phyloP scores from a whole-genome alignment of 83 land plant genomes.

The Picea abies region DNA sequence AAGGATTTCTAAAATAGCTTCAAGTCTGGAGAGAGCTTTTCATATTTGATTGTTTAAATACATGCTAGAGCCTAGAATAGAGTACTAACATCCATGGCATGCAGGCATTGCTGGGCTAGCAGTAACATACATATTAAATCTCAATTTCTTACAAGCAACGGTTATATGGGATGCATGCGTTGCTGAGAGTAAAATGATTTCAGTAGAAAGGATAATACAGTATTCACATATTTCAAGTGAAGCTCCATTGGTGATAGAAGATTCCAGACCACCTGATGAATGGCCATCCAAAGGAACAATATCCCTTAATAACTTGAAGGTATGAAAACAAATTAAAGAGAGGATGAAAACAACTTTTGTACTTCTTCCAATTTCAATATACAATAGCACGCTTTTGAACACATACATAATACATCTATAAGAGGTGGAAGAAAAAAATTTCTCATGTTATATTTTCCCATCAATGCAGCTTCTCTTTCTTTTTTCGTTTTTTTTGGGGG shows the following conservation, averaged over 20 bases:
- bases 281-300: slow-evolving; percentile 87
- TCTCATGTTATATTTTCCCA: neutral
- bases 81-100: slow-evolving; percentile 7
- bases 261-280: slow-evolving; percentile 52
- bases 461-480: neutral
- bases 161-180: slow-evolving; percentile 84
- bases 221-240: slow-evolving; percentile 72
- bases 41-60: neutral
- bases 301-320: slow-evolving; percentile 74
- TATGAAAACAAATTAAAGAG: slow-evolving; percentile 18
- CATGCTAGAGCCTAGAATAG: neutral
- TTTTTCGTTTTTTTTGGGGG: too few relatives aligned
- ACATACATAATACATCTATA: neutral
- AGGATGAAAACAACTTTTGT: neutral
- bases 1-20: slow-evolving; percentile 27
- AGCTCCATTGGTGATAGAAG: slow-evolving; percentile 77
- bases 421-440: neutral
- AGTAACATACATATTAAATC: slow-evolving; percentile 79
- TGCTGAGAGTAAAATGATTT: slow-evolving; percentile 87
- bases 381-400: neutral
- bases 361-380: neutral
- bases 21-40: neutral
- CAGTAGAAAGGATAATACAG: slow-evolving; percentile 90
- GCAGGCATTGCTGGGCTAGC: slow-evolving; percentile 89
- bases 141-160: slow-evolving; percentile 65